phyloP scores from a whole-genome alignment of 768 basidiomycete species.

The Mycena capillaripes region DNA sequence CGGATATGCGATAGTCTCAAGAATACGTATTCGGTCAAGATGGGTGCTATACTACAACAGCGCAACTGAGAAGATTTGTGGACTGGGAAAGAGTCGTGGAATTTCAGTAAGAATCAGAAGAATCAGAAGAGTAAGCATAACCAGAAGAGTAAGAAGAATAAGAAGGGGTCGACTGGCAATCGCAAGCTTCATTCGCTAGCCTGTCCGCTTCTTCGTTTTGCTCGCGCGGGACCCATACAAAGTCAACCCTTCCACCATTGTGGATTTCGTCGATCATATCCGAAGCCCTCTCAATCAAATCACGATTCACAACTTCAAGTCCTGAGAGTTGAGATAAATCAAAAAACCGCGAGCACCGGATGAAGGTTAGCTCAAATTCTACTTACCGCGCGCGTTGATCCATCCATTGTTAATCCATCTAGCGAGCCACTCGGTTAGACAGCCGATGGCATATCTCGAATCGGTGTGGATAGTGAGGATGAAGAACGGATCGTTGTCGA shows the following conservation, averaged over 20 bases:
- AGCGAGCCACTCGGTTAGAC: conserved; percentile 15
- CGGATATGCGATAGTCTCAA: too few species aligned
- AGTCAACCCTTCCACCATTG: conserved; percentile 9
- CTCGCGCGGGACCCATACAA: conserved; percentile 19
- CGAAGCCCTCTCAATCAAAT: conserved; percentile 23
- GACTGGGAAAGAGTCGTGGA: too few species aligned
- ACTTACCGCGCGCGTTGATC: conserved; percentile 16
- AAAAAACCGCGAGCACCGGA: background rate
- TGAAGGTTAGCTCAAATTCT: background rate
- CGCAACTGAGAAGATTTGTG: too few species aligned
- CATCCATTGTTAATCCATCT: conserved; percentile 28
- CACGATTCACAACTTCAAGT: conserved; percentile 22
- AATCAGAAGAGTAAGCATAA: too few species aligned
- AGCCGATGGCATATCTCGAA: conserved; percentile 27
- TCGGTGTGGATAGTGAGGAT: conserved; percentile 21
- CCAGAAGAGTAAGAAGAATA: too few species aligned
- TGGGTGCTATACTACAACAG: too few species aligned
- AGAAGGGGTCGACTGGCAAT: too few species aligned
- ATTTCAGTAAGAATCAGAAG: too few species aligned
- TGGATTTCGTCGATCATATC: conserved; percentile 7
- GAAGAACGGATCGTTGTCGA: conserved; percentile 16
- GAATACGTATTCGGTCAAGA: too few species aligned
- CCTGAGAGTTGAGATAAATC: background rate
- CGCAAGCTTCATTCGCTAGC: conserved; percentile 26
- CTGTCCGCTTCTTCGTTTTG: conserved; percentile 26